Evolutionary conservation across 176 grass and related monocot genomes (phyloP), one percentile per base, ranked within the genome.

Genomic region (Carex kokanica): DNA sequence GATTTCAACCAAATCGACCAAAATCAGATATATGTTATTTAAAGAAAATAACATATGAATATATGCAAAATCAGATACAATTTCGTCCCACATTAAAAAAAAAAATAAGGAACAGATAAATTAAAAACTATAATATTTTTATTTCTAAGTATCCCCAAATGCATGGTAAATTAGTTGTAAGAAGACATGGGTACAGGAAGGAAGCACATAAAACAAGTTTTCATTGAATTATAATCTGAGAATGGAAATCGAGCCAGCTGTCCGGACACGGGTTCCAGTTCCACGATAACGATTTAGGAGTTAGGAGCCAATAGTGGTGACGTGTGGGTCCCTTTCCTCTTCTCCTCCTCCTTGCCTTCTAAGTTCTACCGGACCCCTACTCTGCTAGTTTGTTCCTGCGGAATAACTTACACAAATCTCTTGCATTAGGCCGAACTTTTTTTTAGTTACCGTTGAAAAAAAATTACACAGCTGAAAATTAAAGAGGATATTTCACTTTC

Each of bases 231-330:
- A 7, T 72, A 38, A 40, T 72, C 4, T 4, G 34, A 36, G 4
- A 36, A 36, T 5, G 34, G 31, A 81, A 61, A 41, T 27, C 27
- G 11, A 24, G 56, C 75, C 55, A 81, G 55, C 78, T 81, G 58
- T 64, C 57, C 5, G 0, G 27, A 47, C 78, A 81, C 78, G 57
- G 53, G 53, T 57, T 60, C 75, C 75, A n/a, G 53, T 57, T 60
- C 75, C 75, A 11, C 29, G 75, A 81, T 20, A 49, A 81, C 34
- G 58, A 63, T 81, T 63, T 81, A 63, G 17, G 78, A 64, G 78
- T 63, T 81, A 63, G 17, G 78, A 64, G 78, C 57, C 57, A 64
- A 40, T 17, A 20, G 4, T 21, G 78, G 13, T 81, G 59, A 14
- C 78, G 34, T 62, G 54, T 64, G 16, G 78, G 57, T 31, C 75